Evolutionary conservation across 805 yeast species (phyloP), one percentile per base, ranked within the genome.

Genomic region (Wickerhamomyces tratensis): DNA sequence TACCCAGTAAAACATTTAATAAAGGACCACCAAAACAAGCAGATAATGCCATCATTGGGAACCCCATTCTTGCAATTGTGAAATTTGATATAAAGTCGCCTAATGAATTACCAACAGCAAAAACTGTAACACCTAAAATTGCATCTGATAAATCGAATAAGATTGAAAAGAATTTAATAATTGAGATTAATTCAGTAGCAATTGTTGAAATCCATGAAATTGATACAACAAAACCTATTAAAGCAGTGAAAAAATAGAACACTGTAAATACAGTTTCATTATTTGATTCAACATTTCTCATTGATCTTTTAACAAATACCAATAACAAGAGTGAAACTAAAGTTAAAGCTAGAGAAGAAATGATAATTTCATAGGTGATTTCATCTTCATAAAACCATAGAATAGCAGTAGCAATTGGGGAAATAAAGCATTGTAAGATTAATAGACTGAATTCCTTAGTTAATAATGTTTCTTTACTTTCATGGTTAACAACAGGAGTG

Each of bases 21-120:
- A 91, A 63, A 0, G 98, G 98, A 2, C 97, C 93, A 1, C 97
- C 98, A 60, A 89, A 85, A 54, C 98, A 89, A 0, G 97, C 96
- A 10, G 94, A 85, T 20, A 93, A 67, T 0, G 97, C 97, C 89
- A 91, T 86, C 43, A 85, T 72, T 0, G 96, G 88, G 65, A 77
- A 82, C 0, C 96, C 97, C 77, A 86, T 77, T 46, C 67, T 69
- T 0, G 96, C 89, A 40, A 91, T 78, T 0, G 94, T 83, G 39
- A 82, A 64, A 52, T 91, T 87, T 0, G 96, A 83, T 2, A 89
- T 79, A 41, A 89, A 67, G 56, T 91, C 98, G 8, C 97, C 97
- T 10, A 86, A 63, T 0, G 96, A 89, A 59, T 91, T 93, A 12
- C 98, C 98, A 48, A 91, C 65, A 0, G 98, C 96, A 65, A 91